Evolutionary conservation across 2,329 filamentous ascomycete species (phyloP), one percentile per base, ranked within the genome.

Genomic region (Triangularia verruculosa): DNA sequence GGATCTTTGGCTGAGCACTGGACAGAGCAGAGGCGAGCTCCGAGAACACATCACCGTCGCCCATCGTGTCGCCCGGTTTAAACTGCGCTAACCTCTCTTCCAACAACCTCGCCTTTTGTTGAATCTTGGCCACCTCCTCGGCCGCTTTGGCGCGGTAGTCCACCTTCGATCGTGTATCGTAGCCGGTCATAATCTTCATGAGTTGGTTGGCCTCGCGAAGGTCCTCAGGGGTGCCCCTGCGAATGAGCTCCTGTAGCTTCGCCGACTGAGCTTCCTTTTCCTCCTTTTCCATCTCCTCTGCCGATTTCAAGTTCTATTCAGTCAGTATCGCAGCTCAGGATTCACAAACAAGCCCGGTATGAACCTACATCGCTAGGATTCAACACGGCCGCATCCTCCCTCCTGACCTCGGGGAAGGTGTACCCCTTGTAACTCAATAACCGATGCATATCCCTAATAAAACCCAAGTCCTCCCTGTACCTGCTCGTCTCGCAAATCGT

Each of bases 101-200:
- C 25, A 99, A 78, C 66, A 99, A 79, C 67, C 88, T 89, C 3
- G 95, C 95, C 77, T 99, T 99, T 74, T 97, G 93, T 76, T 98
- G 95, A 64, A 99, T 93, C 79, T 92, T 96, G 69, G 87, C 85
- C 7, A 99, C 92, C 67, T 99, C 95, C 74, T 97, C 93, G 9
- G 95, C 95, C 1, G 95, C 95, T 78, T 99, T 99, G 67, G 95
- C 95, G 68, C 95, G 89, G 78, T 97, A 99, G 78, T 99, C 94
- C 1, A 95, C 97, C 80, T 98, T 98, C 75, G 92, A 90, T 70
- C 93, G 84, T 64, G 92, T 97, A 76, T 99, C 95, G 77, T 91
- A 99, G 67, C 95, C 95, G 60, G 95, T 95, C 95, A 99, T 98
- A 69, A 99, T 86, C 79, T 99, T 99, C 95, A 99, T 99, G 60